Percentiles rank a stretch among this genome's conserved stretches.
phyloP scores from a whole-genome alignment of 306 rosid genomes.

The Biancaea sappan region DNA sequence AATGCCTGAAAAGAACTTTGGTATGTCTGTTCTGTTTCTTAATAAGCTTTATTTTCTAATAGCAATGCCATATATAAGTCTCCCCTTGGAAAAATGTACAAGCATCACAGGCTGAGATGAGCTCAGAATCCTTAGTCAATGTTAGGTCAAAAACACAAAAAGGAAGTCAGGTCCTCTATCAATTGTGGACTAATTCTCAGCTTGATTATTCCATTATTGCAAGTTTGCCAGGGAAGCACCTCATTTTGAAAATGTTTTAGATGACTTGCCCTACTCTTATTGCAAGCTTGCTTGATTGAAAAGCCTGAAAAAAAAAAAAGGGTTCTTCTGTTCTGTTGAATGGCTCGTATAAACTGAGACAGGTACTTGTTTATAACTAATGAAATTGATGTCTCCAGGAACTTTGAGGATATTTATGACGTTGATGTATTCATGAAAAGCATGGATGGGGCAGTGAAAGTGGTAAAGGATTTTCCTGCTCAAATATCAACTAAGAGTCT shows the following conservation, averaged over 20 bases:
- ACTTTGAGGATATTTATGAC: slow-evolving; percentile 85
- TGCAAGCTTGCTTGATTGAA: too few species aligned
- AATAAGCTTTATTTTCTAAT: background rate
- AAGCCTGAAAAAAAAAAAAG: too few species aligned
- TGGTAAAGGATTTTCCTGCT: slow-evolving; percentile 69
- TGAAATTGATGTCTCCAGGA: slow-evolving; percentile 55
- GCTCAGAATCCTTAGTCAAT: background rate
- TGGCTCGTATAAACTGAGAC: too few species aligned
- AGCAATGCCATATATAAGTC: background rate
- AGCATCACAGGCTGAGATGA: background rate
- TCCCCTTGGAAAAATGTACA: background rate
- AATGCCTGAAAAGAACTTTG: background rate
- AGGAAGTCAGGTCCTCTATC: background rate
- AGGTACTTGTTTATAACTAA: slow-evolving; percentile 18
- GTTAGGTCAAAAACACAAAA: too few species aligned
- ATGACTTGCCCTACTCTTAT: too few species aligned
- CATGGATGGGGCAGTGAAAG: slow-evolving; percentile 84
- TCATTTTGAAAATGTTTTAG: slow-evolving; percentile 26
- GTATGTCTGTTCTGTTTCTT: background rate
- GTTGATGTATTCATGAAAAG: slow-evolving; percentile 64
- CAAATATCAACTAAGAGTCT: slow-evolving; percentile 63
- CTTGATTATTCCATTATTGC: background rate
- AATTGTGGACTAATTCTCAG: background rate
- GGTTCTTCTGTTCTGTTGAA: too few species aligned
- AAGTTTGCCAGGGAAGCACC: background rate